Base-by-base conservation (phyloP, 345 rosid species). In the Brassica napus region DNA sequence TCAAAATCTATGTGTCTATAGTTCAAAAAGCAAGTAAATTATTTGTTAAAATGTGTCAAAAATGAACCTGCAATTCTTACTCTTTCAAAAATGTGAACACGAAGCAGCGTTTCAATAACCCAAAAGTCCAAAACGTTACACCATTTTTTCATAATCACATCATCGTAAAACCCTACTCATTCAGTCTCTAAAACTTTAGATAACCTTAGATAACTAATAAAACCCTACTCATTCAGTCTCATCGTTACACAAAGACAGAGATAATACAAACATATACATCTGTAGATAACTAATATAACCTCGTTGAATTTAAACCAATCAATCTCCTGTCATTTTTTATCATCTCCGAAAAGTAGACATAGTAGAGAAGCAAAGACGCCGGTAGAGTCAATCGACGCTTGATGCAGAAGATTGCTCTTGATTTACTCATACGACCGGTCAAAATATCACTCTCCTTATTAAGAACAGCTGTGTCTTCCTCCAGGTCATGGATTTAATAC, bases 381-480 rank as follows among this genome's bases (percentile, higher is more conserved):
- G n/a, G 93, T 75, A 39, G 94, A 77, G 14, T 94, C 97, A 69
- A 89, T 86, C 32, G 96, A 90, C 24, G 98, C 98, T 80, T 90
- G 92, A 28, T 79, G 88, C 69, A 85, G 84, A 49, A 94, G 94
- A 44, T 76, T 84, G 31, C 68, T 75, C 87, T 88, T 88, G 82
- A 93, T 86, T 31, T 72, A 54, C 80, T 77, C 92, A 89, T 80
- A 69, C 98, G 93, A 11, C 84, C 80, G 4, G 77, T 70, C 32
- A 91, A 85, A 32, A 77, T 77, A 39, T 86, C 85, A 3, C 81
- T 80, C 83, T 94, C 96, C 76, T 90, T 74, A 76, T 80, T 85
- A 44, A 93, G 96, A 73, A 78, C 86, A 5, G 74, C 39, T 0
- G 86, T 91, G 69, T 92, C 98, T 72, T 91, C 97, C 18, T 81